Conservation (phyloP, 1,284 basidiomycete species). For the Fomitopsis pinicola region DNA sequence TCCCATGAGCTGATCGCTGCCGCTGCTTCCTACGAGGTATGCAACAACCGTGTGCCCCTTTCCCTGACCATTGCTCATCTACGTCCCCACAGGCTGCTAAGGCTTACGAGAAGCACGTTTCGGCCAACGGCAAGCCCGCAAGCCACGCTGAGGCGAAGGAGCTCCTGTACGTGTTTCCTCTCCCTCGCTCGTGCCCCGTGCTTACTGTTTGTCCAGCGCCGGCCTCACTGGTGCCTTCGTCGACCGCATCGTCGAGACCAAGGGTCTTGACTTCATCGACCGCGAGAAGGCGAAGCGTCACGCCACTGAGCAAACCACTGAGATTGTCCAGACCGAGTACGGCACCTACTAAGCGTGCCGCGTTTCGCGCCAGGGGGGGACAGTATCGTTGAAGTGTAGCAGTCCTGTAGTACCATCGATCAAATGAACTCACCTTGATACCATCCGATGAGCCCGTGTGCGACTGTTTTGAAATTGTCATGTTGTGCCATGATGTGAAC, state of each 20-base stretch:
- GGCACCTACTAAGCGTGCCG: conserved; percentile 14
- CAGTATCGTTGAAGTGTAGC: not conserved
- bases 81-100: conserved; percentile 32
- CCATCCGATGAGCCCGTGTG: conserved; percentile 1
- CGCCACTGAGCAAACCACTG: conserved; percentile 15
- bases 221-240: conserved; percentile 42
- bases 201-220: conserved; percentile 23
- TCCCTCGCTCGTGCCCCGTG: not conserved
- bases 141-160: conserved; percentile 37
- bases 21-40: conserved; percentile 46
- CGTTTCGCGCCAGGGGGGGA: not conserved
- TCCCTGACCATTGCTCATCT: not conserved
- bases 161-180: conserved; percentile 23
- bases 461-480: not conserved
- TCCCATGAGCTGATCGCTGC: conserved; percentile 66
- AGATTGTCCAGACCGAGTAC: conserved; percentile 13
- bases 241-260: conserved; percentile 41
- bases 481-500: not conserved
- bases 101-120: conserved; percentile 40
- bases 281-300: conserved; percentile 41
- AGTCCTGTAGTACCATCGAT: conserved; percentile 6
- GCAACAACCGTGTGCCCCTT: not conserved
- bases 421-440: conserved; percentile 1
- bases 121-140: conserved; percentile 33
- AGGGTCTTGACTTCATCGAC: conserved; percentile 41